phyloP scores from a whole-genome alignment of 2,329 filamentous ascomycete genomes.

The Akanthomyces dipterigenus region DNA sequence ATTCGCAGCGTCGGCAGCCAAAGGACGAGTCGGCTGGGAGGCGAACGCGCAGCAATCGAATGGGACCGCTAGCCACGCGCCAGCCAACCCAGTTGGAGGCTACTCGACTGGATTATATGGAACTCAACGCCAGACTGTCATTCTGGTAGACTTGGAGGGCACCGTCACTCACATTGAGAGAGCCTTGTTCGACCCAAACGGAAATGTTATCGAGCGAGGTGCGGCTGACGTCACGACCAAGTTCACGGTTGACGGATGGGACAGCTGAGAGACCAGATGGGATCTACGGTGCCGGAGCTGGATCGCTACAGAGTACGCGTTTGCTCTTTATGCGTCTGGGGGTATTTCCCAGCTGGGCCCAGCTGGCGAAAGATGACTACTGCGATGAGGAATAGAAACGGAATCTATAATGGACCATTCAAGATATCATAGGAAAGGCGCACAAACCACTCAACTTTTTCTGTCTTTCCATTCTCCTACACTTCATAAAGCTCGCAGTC shows the following conservation, averaged over 20 bases:
- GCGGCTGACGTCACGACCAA: constrained; percentile 48
- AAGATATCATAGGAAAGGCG: background rate
- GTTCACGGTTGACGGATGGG: constrained; percentile 51
- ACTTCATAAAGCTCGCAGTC: background rate
- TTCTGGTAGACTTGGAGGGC: constrained; percentile 57
- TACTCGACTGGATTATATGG: constrained; percentile 57
- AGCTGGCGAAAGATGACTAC: background rate
- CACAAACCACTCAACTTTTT: background rate
- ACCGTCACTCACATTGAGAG: constrained; percentile 54
- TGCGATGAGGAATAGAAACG: background rate
- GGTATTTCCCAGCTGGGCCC: background rate
- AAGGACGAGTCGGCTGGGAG: background rate
- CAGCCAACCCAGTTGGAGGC: constrained; percentile 23
- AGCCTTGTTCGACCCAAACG: constrained; percentile 52
- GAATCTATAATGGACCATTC: background rate
- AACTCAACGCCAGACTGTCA: constrained; percentile 57
- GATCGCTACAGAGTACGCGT: no score
- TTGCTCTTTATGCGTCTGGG: no score
- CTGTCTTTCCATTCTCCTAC: no score
- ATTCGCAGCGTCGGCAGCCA: constrained; percentile 12
- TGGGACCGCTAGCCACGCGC: constrained; percentile 22
- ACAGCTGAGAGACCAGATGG: constrained; percentile 19
- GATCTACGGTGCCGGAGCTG: no score
- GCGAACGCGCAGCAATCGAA: constrained; percentile 17
- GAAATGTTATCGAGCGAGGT: constrained; percentile 46